Base-by-base conservation (phyloP, 2,329 filamentous ascomycete genomes). In the Paraphaeosphaeria minitans region DNA sequence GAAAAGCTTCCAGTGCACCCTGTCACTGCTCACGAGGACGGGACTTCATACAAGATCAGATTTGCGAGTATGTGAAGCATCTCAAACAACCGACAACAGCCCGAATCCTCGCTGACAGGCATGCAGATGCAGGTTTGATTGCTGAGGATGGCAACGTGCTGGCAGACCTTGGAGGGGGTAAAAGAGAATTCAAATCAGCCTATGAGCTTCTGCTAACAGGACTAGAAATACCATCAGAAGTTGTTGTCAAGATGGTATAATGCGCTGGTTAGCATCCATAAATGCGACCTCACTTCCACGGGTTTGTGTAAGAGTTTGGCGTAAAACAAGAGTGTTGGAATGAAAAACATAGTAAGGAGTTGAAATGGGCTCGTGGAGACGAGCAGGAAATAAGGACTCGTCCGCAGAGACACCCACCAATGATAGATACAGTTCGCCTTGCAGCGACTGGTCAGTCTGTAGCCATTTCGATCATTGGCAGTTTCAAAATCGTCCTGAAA, bases 11-110 rank as follows among this genome's bases (percentile, higher is more conserved):
- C 41, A 7, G 56, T 65, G 4, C 54, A 62, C n/a, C 59, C 63
- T 37, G 66, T 69, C n/a, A 62, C 55, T 37, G 65, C 64, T 24
- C 55, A 56, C 14, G 48, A 63, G 46, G 56, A 67, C 4, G 66
- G 60, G 35, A 58, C 57, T 3, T 46, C 54, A 7, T 68, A 66
- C 48, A 45, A 57, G 24, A 42, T 68, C 43, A 58, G 55, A 22
- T 68, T 68, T 35, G 29, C 58, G 16, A 60, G 66, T 68, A 65
- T 39, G 65, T 57, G 3, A 4, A 14, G 9, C 3, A 19, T 6
- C 21, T 31, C 12, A 29, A 46, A 47, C 27, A 43, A 13, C n/a
- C 14, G 12, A 22, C 10, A 14, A 16, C 39, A 16, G 51, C 37
- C 13, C 57, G 29, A 51, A 58, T 12, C 14, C 21, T 42, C 4